Base-by-base conservation (phyloP, 805 yeast species). In the Saccharomyces cerevisiae region DNA sequence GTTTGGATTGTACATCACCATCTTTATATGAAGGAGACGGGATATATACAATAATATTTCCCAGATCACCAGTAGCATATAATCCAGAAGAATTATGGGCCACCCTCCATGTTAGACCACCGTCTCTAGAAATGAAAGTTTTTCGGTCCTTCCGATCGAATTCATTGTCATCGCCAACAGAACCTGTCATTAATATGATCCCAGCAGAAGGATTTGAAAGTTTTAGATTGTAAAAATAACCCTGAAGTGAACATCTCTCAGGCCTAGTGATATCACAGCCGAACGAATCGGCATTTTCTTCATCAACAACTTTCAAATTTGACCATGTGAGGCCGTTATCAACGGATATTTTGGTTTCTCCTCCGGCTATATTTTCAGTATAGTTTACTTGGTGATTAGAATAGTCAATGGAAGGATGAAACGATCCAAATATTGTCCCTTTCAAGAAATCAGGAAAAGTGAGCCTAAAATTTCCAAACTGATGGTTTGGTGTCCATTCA, bases 1-100 rank as follows among this genome's bases (percentile, higher is more conserved):
- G 59, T 41, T 69, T 69, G 21, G 69, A 59, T 13, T 70, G 63
- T 3, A 67, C 64, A 11, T 70, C 69, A 6, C 68, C 68, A 51
- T 74, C 73, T 0, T 65, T 61, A 4, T 62, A 65, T 4, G 75
- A 64, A n/a, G 65, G 61, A 31, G 61, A 70, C 41, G 85, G 84
- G n/a, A 80, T 68, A 1, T 88, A 85, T 2, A 85, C 67, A 21
- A 87, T 77, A 10, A 89, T 68, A 62, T 88, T 86, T 32, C 96
- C 96, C 55, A 79, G 80, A 68, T 89, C 94, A 50, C 92, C 96
- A 70, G 81, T 83, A 1, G 82, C 76, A 57, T 79, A 81, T 3
- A 75, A 56, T 32, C 80, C 74, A 2, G 87, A 79, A 46, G 75
- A 77, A 28, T 80, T 79, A 13, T 81, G 61, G 1, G 82, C 79